phyloP scores from a whole-genome alignment of 2,329 filamentous ascomycete species.

The Tricladium varicosporioides region DNA sequence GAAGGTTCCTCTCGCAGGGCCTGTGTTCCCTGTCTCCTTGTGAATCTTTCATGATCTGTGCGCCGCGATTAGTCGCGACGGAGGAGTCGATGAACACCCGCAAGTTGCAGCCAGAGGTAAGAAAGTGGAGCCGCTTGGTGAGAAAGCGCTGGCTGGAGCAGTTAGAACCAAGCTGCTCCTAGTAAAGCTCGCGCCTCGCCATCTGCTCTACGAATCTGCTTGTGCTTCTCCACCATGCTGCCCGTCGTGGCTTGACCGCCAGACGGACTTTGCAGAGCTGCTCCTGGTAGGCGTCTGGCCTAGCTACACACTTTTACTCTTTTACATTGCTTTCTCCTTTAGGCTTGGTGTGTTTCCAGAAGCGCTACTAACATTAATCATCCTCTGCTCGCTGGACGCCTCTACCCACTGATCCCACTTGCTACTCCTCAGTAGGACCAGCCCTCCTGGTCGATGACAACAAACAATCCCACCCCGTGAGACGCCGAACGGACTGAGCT shows the following conservation, averaged over 20 bases:
- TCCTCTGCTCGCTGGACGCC: not conserved
- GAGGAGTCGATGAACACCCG: not conserved
- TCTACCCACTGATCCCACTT: not conserved
- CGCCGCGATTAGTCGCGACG: not conserved
- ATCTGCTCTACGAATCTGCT: no score
- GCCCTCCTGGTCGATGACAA: slow-evolving; percentile 8
- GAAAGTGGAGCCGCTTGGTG: not conserved
- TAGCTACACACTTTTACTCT: no score
- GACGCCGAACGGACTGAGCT: slow-evolving; percentile 4
- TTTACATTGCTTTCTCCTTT: no score
- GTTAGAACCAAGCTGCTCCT: no score
- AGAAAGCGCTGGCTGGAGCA: not conserved
- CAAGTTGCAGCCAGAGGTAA: no score
- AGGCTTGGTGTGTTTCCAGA: not conserved
- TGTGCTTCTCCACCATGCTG: no score
- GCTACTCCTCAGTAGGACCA: not conserved
- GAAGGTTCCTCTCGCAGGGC: not conserved
- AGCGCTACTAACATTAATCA: slow-evolving; percentile 10
- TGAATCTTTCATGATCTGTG: not conserved
- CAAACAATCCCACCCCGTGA: slow-evolving; percentile 10
- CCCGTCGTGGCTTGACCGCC: no score
- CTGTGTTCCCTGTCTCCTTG: not conserved
- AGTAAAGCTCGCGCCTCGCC: no score
- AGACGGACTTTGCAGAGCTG: no score
- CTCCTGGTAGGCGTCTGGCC: no score